Evolutionary conservation across 2,329 filamentous ascomycete species (phyloP).

Genomic region (Colletotrichum zoysiae): DNA sequence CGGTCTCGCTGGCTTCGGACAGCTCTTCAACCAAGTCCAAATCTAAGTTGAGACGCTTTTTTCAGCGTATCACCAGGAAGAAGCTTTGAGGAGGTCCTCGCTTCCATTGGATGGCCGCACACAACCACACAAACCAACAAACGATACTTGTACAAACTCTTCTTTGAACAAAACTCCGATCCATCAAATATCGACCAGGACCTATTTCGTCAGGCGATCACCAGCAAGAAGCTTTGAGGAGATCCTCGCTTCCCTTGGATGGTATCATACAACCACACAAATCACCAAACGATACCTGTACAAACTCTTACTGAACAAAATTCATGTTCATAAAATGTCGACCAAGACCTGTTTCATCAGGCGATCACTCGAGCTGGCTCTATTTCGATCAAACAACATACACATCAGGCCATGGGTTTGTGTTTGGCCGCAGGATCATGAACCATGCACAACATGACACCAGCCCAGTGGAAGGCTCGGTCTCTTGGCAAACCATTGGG

Average conservation of each 20-base stretch:
- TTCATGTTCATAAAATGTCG: not conserved
- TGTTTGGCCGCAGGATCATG: not conserved
- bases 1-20: not conserved
- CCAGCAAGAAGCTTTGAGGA: not conserved
- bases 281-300: not conserved
- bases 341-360: not conserved
- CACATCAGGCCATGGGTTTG: not conserved
- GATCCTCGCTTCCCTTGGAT: not conserved
- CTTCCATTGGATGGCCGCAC: not conserved
- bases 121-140: not conserved
- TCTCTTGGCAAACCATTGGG: not conserved
- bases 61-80: constrained; percentile 11
- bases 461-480: not conserved
- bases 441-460: constrained; percentile 1
- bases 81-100: not conserved
- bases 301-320: not conserved
- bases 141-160: not conserved
- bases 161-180: not conserved
- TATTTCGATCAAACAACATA: not conserved
- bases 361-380: not conserved
- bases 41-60: constrained; percentile 9
- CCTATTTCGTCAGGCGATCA: not conserved
- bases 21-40: not conserved
- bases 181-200: not conserved
- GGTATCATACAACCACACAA: not conserved